Base-by-base conservation (phyloP, 768 basidiomycete genomes). In the Tulasnella sp. region DNA sequence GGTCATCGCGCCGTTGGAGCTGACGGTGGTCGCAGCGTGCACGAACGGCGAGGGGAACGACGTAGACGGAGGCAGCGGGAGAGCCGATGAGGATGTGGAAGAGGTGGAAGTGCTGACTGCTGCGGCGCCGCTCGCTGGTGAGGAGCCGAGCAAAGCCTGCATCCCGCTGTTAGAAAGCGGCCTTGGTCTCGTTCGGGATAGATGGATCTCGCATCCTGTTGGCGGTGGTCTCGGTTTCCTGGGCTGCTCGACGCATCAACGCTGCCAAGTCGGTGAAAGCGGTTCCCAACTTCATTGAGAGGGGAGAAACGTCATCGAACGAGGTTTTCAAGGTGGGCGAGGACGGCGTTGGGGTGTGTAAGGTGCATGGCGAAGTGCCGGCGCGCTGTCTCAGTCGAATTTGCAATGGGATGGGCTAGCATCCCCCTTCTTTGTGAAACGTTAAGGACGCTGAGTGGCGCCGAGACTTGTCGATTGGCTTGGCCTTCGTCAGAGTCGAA, bases 151-250 rank as follows among this genome's bases (percentile, higher is more conserved):
- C 58, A n/a, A 54, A 58, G 1, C 28, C 58, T 0, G 54, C 34
- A 20, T 60, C 41, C 2, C 41, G 64, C 22, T 40, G 48, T 46
- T 78, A 60, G 37, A 64, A 58, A 44, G 78, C 81, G 16, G 76
- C 64, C 42, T 75, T 75, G n/a, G 82, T 41, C 22, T 73, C 69
- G 31, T 54, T 54, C 48, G 41, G n/a, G 24, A 81, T 24, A 31
- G 44, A 44, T 31, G 72, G 69, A n/a, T 77, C 50, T 3, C 74
- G 40, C n/a, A 82, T 42, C 34, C 64, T 28, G n/a, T 64, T 69
- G 37, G 82, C 81, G 40, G 79, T 76, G n/a, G 58, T 73, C 80
- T 82, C 80, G 58, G 81, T 76, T 48, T 82, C 72, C 3, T 76
- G n/a, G 34, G 82, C 82, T 8, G 77, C 76, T 40, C 75, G 60